Percentiles rank a stretch among this genome's conserved stretches.
Evolutionary conservation across 2,329 filamentous ascomycete species (phyloP).

Genomic region (Trichoderma gracile): DNA sequence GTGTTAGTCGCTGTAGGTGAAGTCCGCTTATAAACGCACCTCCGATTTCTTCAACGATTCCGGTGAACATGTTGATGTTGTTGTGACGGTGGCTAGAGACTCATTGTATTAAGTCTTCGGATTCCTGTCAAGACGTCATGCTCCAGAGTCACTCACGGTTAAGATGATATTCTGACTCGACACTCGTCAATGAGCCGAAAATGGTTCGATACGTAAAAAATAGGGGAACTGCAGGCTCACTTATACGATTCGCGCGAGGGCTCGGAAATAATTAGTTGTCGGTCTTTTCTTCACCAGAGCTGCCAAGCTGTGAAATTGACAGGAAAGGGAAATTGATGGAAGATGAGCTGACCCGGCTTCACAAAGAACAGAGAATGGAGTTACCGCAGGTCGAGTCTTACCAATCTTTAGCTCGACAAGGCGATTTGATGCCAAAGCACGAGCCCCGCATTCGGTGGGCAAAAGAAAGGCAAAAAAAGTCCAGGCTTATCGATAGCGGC

Average conservation of each 20-base stretch:
- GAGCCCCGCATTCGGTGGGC: slow-evolving; percentile 30
- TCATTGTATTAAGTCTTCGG: not conserved
- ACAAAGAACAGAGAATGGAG: not conserved
- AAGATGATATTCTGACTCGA: not conserved
- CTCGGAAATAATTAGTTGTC: not conserved
- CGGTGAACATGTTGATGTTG: slow-evolving; percentile 79
- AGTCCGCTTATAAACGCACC: slow-evolving; percentile 57
- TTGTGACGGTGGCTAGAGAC: not conserved
- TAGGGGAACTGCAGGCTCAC: not conserved
- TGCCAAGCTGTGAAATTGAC: not conserved
- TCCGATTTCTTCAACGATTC: slow-evolving; percentile 88
- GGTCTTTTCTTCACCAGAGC: not conserved
- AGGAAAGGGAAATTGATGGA: too few relatives aligned
- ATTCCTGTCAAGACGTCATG: not conserved
- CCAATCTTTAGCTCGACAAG: slow-evolving; percentile 1
- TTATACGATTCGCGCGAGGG: not conserved
- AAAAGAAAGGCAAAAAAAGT: slow-evolving; percentile 2
- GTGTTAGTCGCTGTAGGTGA: slow-evolving; percentile 29
- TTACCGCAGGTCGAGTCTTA: slow-evolving; percentile 2
- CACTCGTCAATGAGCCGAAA: not conserved
- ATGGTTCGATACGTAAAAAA: not conserved
- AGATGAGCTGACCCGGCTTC: not conserved
- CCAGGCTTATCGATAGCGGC: slow-evolving; percentile 37
- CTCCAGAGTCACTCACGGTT: not conserved
- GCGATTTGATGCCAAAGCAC: slow-evolving; percentile 21